Evolutionary conservation across 169 alveolate species (phyloP), one percentile per base, ranked within the genome.

Genomic region (Miamiensis avidus): DNA sequence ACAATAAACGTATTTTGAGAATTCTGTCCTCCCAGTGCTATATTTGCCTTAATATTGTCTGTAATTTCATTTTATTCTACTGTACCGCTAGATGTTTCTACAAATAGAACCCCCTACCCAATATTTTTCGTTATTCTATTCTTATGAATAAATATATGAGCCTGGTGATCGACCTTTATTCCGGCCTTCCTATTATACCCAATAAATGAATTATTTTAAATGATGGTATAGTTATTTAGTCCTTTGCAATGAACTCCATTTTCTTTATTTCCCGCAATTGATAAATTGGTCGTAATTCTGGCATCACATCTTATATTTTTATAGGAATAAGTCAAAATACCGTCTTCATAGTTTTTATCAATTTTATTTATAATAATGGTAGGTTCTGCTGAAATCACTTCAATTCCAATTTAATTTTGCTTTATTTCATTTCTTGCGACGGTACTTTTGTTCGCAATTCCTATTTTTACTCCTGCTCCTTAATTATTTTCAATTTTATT

Each of bases 11-110:
- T 90, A 88, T 93, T 94, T 0, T 85, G 77, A 0, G 97, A 93
- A 64, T 89, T 86, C 34, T 85, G 91, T 16, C 98, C 98, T 31
- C 98, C 98, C 79, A 93, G 90, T 29, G 98, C 98, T 6, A 95
- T 89, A 83, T 95, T 95, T 6, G 98, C 97, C 87, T 95, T 95
- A 81, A 92, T 88, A 89, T 95, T 95, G 31, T 88, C 85, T 74
- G 65, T 91, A 30, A 95, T 93, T 88, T 93, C 95, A 89, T 95
- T 95, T 79, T 88, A 84, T 82, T 93, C 96, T 26, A 95, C 91
- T 15, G 88, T 89, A 0, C 97, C 98, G 64, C 89, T 87, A 0
- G 96, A 89, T 28, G 92, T 90, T 85, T 93, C 96, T 29, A 93
- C 95, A 33, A 95, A 84, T 69, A 95, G 84, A 64, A 95, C 82